Percentiles rank a stretch among this genome's conserved stretches.
Conservation (phyloP, 306 rosid species). For the Mimosa pudica region DNA sequence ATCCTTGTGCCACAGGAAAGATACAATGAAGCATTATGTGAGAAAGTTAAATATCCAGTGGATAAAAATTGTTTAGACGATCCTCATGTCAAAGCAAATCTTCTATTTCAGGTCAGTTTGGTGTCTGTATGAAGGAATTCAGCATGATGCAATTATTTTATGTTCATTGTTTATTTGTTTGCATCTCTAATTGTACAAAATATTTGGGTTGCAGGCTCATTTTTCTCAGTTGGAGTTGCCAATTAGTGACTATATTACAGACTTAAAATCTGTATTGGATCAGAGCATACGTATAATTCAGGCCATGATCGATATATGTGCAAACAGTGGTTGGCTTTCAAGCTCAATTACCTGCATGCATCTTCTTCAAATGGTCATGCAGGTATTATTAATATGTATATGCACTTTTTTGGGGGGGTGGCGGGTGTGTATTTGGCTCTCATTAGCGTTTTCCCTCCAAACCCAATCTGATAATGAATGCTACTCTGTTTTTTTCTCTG, state of each 20-base stretch:
- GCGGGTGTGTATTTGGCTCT: not conserved
- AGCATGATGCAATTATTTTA: conserved; percentile 15
- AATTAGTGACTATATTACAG: conserved; percentile 88
- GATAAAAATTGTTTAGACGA: conserved; percentile 83
- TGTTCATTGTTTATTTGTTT: conserved; percentile 21
- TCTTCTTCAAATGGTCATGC: conserved; percentile 96
- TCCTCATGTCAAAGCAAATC: conserved; percentile 90
- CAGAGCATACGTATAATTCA: conserved; percentile 95
- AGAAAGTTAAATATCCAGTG: conserved; percentile 76
- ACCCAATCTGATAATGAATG: conserved; percentile 1
- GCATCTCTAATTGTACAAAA: conserved; percentile 22
- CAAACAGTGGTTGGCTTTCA: conserved; percentile 95
- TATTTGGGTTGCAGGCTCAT: conserved; percentile 68
- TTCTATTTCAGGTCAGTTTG: conserved; percentile 80
- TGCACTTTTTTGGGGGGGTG: conserved; percentile 12
- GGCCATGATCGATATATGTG: conserved; percentile 98
- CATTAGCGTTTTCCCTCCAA: conserved; percentile 19
- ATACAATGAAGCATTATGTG: conserved; percentile 74
- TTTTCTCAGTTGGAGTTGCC: conserved; percentile 91
- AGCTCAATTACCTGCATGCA: conserved; percentile 92
- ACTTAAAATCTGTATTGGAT: conserved; percentile 93
- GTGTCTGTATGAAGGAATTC: conserved; percentile 37
- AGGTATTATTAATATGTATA: conserved; percentile 46
- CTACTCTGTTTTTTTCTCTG: conserved; percentile 4
- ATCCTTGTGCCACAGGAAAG: conserved; percentile 61